Evolutionary conservation across 164 flowering plant genomes (phyloP).

Genomic region (Cinnamomum chago): DNA sequence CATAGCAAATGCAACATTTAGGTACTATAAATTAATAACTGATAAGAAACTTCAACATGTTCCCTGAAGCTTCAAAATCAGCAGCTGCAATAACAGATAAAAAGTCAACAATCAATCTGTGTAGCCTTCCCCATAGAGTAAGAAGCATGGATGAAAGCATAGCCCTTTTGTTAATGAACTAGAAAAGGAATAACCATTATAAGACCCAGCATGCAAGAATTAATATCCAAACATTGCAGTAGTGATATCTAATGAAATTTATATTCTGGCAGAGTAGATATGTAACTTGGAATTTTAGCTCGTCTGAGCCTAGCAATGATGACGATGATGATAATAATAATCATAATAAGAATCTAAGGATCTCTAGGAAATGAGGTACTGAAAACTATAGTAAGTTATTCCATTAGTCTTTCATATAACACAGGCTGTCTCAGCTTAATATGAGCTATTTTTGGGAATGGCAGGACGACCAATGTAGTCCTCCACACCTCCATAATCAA

Average conservation of each 20-base stretch:
- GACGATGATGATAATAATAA: background rate
- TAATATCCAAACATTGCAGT: background rate
- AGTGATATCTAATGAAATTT: background rate
- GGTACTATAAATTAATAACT: too few relatives aligned
- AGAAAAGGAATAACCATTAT: background rate
- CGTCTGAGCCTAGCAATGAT: background rate
- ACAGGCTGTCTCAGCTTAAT: too few relatives aligned
- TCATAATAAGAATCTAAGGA: background rate
- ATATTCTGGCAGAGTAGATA: background rate
- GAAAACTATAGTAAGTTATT: background rate
- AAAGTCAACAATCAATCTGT: background rate
- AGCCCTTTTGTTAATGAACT: background rate
- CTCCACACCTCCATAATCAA: too few relatives aligned
- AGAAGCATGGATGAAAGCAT: background rate
- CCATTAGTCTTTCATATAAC: background rate
- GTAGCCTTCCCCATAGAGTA: background rate
- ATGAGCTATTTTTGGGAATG: too few relatives aligned
- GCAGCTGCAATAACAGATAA: background rate
- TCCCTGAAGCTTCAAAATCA: too few relatives aligned
- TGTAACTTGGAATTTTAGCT: background rate
- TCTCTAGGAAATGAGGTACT: background rate
- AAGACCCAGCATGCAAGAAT: background rate
- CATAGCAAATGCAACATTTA: too few relatives aligned
- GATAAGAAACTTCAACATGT: too few relatives aligned
- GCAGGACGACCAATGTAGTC: too few relatives aligned